These are phyloP conservation scores for Rhodomyrtus tomentosa DNA, from an alignment of 345 rosid species.

Conservation along the genomic window DNA sequence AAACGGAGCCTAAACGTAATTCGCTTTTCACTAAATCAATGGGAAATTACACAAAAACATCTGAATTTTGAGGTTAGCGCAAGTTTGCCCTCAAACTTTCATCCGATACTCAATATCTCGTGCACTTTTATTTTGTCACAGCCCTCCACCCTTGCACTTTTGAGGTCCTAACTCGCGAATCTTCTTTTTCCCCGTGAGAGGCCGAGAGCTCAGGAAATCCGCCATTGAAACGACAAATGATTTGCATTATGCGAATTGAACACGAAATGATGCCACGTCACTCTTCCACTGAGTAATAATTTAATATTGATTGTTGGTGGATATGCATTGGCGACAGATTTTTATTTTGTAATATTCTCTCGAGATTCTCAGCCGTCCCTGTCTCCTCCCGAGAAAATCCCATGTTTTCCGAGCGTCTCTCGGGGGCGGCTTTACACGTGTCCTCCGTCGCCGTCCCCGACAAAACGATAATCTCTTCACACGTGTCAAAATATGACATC, in stretches of 20 bases:
- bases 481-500: background rate
- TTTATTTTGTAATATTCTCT: background rate
- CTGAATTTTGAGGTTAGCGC: too few species aligned
- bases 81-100: too few species aligned
- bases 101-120: background rate
- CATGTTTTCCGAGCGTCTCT: background rate
- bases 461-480: background rate
- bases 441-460: background rate
- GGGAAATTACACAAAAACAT: too few species aligned
- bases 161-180: background rate
- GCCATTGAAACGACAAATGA: background rate
- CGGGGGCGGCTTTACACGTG: background rate
- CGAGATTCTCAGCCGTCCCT: background rate
- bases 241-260: background rate
- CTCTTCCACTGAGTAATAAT: background rate
- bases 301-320: background rate
- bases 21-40: too few species aligned
- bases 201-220: background rate
- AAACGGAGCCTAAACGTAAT: too few species aligned
- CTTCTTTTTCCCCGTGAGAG: background rate
- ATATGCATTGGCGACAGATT: background rate
- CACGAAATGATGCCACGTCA: background rate
- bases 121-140: background rate
- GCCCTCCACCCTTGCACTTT: background rate
- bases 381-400: background rate